Conservation (phyloP, 2,329 filamentous ascomycete genomes). For the Sphaerulina populicola region DNA sequence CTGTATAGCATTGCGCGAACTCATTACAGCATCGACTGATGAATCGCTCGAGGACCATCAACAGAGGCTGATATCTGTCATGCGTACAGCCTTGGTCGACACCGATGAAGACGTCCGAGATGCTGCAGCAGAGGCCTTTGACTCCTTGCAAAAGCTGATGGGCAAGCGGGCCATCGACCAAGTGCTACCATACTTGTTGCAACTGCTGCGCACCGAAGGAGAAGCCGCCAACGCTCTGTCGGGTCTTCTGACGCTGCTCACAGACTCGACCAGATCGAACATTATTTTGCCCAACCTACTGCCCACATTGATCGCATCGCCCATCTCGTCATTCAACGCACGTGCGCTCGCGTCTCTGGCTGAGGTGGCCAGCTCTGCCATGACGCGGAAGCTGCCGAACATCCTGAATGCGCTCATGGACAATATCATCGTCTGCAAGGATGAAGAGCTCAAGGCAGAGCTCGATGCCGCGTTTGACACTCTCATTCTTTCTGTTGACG, state of each 20-base stretch:
- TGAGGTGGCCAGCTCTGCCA: conserved; percentile 78
- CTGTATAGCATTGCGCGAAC: conserved; percentile 87
- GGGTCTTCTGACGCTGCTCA: conserved; percentile 85
- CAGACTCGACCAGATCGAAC: conserved; percentile 86
- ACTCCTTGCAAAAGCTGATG: conserved; percentile 83
- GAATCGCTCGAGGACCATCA: conserved; percentile 92
- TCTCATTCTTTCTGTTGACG: conserved; percentile 85
- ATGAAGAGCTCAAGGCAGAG: conserved; percentile 65
- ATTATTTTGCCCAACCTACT: conserved; percentile 95
- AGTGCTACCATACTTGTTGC: conserved; percentile 85
- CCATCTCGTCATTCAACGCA: conserved; percentile 91
- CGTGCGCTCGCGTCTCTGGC: conserved; percentile 87
- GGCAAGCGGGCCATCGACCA: conserved; percentile 94
- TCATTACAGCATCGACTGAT: conserved; percentile 78
- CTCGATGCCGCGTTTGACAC: conserved; percentile 77
- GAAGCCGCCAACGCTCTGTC: conserved; percentile 87
- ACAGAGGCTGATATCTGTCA: conserved; percentile 87
- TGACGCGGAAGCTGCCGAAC: conserved; percentile 80
- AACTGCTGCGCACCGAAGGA: conserved; percentile 73
- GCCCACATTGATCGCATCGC: conserved; percentile 79
- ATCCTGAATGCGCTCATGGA: conserved; percentile 94
- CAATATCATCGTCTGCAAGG: conserved; percentile 69
- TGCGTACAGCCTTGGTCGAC: conserved; percentile 86
- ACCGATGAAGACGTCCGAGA: conserved; percentile 83
- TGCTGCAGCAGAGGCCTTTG: conserved; percentile 93